phyloP scores from a whole-genome alignment of 768 basidiomycete species.

The Pisolithus tinctorius region DNA sequence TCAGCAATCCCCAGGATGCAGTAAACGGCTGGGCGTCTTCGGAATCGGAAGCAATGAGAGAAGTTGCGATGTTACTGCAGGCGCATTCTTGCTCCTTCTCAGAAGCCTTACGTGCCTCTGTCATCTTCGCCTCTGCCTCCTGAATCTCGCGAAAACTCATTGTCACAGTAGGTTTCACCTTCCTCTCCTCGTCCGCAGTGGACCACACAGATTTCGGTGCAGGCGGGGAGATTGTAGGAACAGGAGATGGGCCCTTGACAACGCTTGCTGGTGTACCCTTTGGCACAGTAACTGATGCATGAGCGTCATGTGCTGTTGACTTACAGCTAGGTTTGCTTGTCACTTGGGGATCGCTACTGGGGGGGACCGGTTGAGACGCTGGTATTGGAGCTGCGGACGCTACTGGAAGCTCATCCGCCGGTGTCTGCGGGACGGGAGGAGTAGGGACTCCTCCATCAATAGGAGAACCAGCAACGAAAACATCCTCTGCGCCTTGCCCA shows the following conservation, averaged over 20 bases:
- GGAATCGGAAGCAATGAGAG: slow-evolving; percentile 28
- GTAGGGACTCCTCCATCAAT: too few relatives aligned
- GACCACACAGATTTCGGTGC: too few relatives aligned
- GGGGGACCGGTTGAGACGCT: slow-evolving; percentile 3
- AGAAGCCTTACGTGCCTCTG: slow-evolving; percentile 63
- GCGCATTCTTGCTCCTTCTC: slow-evolving; percentile 68
- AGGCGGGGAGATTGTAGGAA: too few relatives aligned
- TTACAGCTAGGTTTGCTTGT: slow-evolving; percentile 21
- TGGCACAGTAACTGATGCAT: slow-evolving; percentile 17
- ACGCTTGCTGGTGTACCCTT: too few relatives aligned
- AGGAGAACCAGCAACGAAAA: too few relatives aligned
- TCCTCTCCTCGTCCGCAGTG: too few relatives aligned
- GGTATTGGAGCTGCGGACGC: neutral
- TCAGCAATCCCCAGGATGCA: slow-evolving; percentile 80
- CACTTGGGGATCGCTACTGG: slow-evolving; percentile 12
- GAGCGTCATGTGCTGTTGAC: slow-evolving; percentile 19
- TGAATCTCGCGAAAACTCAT: too few relatives aligned
- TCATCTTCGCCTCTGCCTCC: too few relatives aligned
- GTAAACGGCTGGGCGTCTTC: slow-evolving; percentile 61
- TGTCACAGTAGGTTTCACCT: too few relatives aligned
- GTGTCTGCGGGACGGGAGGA: too few relatives aligned
- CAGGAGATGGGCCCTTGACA: too few relatives aligned
- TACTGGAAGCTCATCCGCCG: slow-evolving; percentile 6
- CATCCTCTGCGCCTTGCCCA: too few relatives aligned
- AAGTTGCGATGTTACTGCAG: slow-evolving; percentile 31